phyloP scores from a whole-genome alignment of 2,329 filamentous ascomycete genomes.

The Fulvia fulva region DNA sequence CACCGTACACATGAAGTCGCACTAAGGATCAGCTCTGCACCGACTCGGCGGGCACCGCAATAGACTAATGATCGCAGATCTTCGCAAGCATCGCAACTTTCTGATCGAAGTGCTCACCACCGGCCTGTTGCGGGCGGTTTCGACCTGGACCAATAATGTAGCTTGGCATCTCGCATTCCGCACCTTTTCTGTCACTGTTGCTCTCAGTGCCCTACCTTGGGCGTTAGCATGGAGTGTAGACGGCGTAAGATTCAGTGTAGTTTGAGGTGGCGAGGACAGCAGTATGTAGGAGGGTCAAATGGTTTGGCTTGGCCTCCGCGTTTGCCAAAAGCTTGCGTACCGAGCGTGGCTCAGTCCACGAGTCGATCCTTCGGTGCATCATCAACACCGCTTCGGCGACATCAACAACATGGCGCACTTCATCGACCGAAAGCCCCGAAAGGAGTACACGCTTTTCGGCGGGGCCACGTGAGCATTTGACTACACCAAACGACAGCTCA shows the following conservation, averaged over 20 bases:
- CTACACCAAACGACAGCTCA: neutral
- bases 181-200: neutral
- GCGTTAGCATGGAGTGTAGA: too few species aligned
- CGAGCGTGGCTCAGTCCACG: neutral
- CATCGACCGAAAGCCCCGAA: conserved; percentile 6
- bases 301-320: neutral
- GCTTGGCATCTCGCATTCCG: neutral
- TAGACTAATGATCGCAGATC: neutral
- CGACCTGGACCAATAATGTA: too few species aligned
- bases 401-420: conserved; percentile 1
- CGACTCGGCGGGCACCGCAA: neutral
- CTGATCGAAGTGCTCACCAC: neutral
- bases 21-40: conserved; percentile 1
- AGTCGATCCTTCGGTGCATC: neutral
- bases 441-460: conserved; percentile 31
- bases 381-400: neutral
- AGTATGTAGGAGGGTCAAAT: neutral
- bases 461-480: conserved; percentile 27
- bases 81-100: neutral
- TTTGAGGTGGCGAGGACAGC: too few species aligned
- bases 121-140: too few species aligned
- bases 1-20: conserved; percentile 5
- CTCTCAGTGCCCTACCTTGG: too few species aligned
- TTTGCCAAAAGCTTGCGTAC: neutral
- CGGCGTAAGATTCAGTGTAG: too few species aligned